phyloP scores from a whole-genome alignment of 2,329 filamentous ascomycete species.

The Myriosclerotinia duriaeana region DNA sequence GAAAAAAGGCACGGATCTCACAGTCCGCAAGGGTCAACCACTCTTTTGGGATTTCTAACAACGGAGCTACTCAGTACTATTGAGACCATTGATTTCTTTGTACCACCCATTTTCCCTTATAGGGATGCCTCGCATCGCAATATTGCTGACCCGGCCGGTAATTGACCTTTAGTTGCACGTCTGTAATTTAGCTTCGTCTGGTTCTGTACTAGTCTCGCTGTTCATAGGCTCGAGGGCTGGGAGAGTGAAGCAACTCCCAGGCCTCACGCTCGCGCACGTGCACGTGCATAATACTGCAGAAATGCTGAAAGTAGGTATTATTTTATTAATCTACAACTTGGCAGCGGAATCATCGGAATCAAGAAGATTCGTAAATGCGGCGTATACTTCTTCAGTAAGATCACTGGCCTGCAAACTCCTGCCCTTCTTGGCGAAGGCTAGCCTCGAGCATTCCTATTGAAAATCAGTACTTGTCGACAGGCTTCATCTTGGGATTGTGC shows the following conservation, averaged over 20 bases:
- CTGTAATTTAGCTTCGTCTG: conserved; percentile 24
- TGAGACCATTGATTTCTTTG: background rate
- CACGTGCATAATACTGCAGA: background rate
- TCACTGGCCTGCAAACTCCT: conserved; percentile 90
- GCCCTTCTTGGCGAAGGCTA: conserved; percentile 83
- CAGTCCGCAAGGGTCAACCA: background rate
- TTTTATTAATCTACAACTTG: conserved; percentile 32
- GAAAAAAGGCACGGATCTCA: background rate
- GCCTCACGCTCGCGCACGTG: background rate
- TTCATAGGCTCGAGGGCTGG: background rate
- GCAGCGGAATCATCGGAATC: conserved; percentile 58
- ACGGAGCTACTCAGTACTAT: conserved; percentile 9
- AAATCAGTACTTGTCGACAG: conserved; percentile 28
- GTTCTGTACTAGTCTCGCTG: conserved; percentile 12
- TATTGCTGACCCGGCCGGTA: background rate
- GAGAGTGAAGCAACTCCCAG: background rate
- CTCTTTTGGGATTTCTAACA: background rate
- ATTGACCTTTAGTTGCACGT: conserved; percentile 24
- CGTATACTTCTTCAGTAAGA: conserved; percentile 84
- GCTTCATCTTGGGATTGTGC: conserved; percentile 38
- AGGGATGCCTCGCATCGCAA: conserved; percentile 1
- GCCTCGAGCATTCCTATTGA: conserved; percentile 70
- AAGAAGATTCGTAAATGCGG: conserved; percentile 75
- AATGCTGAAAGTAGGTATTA: background rate
- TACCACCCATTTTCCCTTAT: background rate